These are phyloP conservation scores for Gloeophyllum trabeum DNA, from an alignment of 768 basidiomycete species.

Conservation along the genomic window DNA sequence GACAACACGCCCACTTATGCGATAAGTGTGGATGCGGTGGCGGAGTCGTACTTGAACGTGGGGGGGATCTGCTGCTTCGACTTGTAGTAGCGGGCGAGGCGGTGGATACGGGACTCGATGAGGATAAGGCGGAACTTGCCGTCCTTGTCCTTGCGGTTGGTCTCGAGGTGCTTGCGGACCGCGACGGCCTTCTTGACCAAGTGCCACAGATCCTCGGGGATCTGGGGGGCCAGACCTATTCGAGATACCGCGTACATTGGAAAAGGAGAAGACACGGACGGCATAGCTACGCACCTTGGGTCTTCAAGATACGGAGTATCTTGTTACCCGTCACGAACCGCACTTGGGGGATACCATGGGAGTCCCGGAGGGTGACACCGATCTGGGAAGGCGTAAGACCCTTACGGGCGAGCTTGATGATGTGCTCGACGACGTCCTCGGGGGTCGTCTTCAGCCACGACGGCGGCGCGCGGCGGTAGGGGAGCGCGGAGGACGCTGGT, in stretches of 20 bases:
- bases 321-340: slow-evolving; percentile 99
- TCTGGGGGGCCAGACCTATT: slow-evolving; percentile 88
- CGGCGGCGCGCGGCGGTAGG: slow-evolving; percentile 91
- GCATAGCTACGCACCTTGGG: slow-evolving; percentile 55
- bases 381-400: slow-evolving; percentile 97
- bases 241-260: neutral
- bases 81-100: slow-evolving; percentile 97
- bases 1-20: slow-evolving; percentile 45
- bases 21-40: slow-evolving; percentile 86
- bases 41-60: slow-evolving; percentile 97
- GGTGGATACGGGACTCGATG: slow-evolving; percentile 98
- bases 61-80: slow-evolving; percentile 95
- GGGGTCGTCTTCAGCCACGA: slow-evolving; percentile 95
- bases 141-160: slow-evolving; percentile 99
- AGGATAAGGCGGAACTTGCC: slow-evolving; percentile 94
- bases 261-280: neutral
- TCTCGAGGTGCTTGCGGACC: slow-evolving; percentile 97
- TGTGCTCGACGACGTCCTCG: slow-evolving; percentile 92
- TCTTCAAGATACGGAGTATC: slow-evolving; percentile 96
- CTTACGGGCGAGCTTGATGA: slow-evolving; percentile 95
- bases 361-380: slow-evolving; percentile 95
- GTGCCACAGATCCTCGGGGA: slow-evolving; percentile 99
- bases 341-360: slow-evolving; percentile 96
- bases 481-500: slow-evolving; percentile 87
- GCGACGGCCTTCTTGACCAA: slow-evolving; percentile 99